Conservation (phyloP, 164 flowering plant species). For the Cinnamomum chago region DNA sequence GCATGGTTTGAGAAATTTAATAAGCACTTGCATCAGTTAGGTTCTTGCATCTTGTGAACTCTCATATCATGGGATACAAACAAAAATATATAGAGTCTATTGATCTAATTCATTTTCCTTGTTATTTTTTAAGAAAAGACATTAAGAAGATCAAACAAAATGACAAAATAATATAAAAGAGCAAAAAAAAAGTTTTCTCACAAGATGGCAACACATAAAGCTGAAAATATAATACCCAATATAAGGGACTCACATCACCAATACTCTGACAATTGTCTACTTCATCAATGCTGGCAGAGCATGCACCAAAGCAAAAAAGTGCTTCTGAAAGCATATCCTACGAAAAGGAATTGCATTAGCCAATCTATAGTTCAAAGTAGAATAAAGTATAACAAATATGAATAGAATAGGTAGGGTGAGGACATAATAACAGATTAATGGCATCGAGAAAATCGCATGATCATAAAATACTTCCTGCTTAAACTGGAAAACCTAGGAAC, state of each 20-base stretch:
- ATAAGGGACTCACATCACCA: constrained; percentile 38
- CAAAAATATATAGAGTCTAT: too few species aligned
- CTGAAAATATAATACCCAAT: not conserved
- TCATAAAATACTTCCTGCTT: not conserved
- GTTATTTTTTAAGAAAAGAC: not conserved
- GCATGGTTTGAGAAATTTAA: too few species aligned
- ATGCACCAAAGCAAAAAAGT: constrained; percentile 83
- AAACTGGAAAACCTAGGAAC: not conserved
- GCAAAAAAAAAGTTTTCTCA: not conserved
- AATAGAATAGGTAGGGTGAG: not conserved
- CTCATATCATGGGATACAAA: too few species aligned
- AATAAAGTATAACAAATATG: not conserved
- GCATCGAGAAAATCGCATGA: not conserved
- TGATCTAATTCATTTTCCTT: not conserved
- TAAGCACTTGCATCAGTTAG: too few species aligned
- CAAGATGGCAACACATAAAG: not conserved
- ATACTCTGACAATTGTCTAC: constrained; percentile 25
- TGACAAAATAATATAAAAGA: too few species aligned
- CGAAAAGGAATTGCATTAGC: constrained; percentile 9
- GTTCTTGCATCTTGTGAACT: too few species aligned
- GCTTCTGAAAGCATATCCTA: constrained; percentile 84
- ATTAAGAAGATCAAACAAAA: too few species aligned
- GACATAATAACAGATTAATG: not conserved
- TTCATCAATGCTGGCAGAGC: constrained; percentile 63
- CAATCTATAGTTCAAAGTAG: not conserved